Evolutionary conservation across 345 rosid species (phyloP).

Genomic region (Eucalyptus tenuipes): DNA sequence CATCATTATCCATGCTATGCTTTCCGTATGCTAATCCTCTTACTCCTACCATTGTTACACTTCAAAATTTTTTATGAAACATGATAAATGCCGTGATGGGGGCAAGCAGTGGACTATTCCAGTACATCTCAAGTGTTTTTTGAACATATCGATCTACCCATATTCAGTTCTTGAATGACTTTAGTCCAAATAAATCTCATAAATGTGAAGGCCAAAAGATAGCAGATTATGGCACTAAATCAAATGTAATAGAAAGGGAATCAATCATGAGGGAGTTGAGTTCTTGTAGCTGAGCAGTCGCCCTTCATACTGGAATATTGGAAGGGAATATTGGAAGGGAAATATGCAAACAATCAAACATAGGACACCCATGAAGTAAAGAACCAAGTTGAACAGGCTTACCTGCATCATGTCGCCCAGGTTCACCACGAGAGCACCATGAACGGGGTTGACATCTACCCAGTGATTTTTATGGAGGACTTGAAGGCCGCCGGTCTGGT

Average conservation of each 20-base stretch:
- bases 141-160: neutral
- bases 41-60: neutral
- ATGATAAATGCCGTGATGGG: neutral
- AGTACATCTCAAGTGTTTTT: neutral
- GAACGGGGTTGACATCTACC: slow-evolving; percentile 2
- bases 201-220: neutral
- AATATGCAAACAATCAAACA: neutral
- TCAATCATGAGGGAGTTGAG: neutral
- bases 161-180: neutral
- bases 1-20: neutral
- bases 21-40: neutral
- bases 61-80: neutral
- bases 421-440: slow-evolving; percentile 3
- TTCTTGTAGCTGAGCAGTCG: neutral
- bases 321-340: neutral
- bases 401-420: slow-evolving; percentile 9
- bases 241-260: neutral
- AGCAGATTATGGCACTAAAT: neutral
- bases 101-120: neutral
- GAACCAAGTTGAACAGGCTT: neutral
- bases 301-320: neutral
- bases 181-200: neutral
- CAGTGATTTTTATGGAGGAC: neutral
- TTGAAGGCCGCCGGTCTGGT: slow-evolving; percentile 9
- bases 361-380: neutral